Evolutionary conservation across 164 flowering plant genomes (phyloP), one percentile per base, ranked within the genome.

Genomic region (Magnolia sinica): DNA sequence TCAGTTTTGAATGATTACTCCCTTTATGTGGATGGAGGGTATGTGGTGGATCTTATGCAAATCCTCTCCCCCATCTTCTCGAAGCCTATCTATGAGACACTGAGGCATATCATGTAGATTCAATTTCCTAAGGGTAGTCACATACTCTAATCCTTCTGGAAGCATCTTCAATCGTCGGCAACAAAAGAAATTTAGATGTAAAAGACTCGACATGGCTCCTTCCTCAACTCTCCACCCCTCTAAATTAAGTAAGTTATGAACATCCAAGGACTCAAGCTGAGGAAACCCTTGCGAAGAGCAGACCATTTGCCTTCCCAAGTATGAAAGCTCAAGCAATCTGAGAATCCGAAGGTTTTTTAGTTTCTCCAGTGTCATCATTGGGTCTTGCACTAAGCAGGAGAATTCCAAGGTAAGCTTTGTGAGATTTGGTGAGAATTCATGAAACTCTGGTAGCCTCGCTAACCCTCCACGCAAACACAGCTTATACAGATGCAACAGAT

Each of bases 131-230:
- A n/a, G n/a, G n/a, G n/a, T n/a, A n/a, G n/a, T n/a, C n/a, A n/a
- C n/a, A n/a, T n/a, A n/a, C n/a, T n/a, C n/a, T n/a, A n/a, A n/a
- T n/a, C n/a, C n/a, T n/a, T n/a, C n/a, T n/a, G n/a, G n/a, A n/a
- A n/a, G n/a, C n/a, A n/a, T n/a, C n/a, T 65, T 3, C 31, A 65
- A 65, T 19, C 20, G 9, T 10, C 6, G 10, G 29, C 11, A 22
- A 0, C 3, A 0, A 0, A 0, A 0, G 4, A 65, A 2, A 8
- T 24, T 3, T 0, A 65, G 29, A 3, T 1, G 24, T 23, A 10
- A 10, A 20, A 65, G 68, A 65, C 29, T 22, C 4, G 68, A 23
- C 68, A 65, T 22, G 11, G 31, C 68, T 65, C 68, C 68, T 65
- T 65, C 29, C 29, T 20, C 68, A 2, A 65, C 68, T 65, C 11